Base-by-base conservation (phyloP, 768 basidiomycete species). In the Leccinum barrowsii region DNA sequence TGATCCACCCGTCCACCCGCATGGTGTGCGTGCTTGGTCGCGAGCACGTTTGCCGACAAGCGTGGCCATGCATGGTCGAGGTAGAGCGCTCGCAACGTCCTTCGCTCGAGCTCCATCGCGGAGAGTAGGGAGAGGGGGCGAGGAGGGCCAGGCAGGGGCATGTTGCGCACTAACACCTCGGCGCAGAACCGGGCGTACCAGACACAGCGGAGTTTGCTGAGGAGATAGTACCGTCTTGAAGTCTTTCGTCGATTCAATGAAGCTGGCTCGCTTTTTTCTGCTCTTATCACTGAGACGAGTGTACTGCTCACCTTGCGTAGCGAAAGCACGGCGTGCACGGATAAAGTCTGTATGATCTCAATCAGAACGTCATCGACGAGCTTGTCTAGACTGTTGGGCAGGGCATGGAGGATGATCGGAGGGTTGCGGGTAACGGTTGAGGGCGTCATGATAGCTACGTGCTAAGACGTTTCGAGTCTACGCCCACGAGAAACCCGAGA, bases 331-430 rank as follows among this genome's bases (percentile, higher is more conserved):
- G 58, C 34, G n/a, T n/a, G 53, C 19, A 60, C 63, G 17, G 71
- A 57, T 7, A 58, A 51, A 1, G 4, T 17, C 28, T 61, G 61
- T 4, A 70, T 17, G 13, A 70, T 58, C 4, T 62, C 65, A 19
- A 70, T 54, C 11, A 70, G n/a, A 47, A 70, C 37, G 32, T 70
- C 70, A n/a, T 70, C 69, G 37, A 67, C 66, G 17, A 70, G 60
- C 24, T n/a, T 60, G 57, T 70, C 71, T 0, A 70, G 30, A 35
- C 60, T 57, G 54, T 28, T 55, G n/a, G 55, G 13, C 56, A 57
- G 57, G 54, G 26, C 2, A 54, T 10, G 10, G 11, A 49, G 7
- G 4, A 26, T 26, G 12, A 52, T 24, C 28, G 42, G 19, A n/a
- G 46, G 30, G 42, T 19, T 35, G 46, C 53, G 47, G 30, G 46